These are phyloP conservation scores for Marchantia paleacea DNA, from an alignment of 225 moss, liverwort and hornwort species.

Conservation along the genomic window DNA sequence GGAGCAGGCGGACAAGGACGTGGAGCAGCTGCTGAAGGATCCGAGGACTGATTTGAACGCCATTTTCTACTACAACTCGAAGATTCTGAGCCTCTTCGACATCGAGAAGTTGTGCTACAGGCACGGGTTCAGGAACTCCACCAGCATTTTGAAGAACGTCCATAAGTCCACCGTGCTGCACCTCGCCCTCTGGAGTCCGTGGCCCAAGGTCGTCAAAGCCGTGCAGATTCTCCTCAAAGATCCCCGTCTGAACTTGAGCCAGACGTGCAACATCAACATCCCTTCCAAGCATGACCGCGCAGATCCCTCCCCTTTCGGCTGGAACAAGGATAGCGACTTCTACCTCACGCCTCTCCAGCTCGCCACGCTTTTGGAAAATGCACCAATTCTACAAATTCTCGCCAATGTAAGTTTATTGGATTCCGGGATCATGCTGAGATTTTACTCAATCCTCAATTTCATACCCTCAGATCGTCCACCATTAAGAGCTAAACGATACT, in stretches of 20 bases:
- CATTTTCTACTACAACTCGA: not conserved
- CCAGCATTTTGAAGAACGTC: not conserved
- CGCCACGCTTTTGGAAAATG: constrained; percentile 6
- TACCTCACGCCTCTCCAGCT: constrained; percentile 17
- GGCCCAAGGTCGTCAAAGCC: not conserved
- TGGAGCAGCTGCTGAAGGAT: constrained; percentile 27
- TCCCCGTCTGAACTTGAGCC: constrained; percentile 4
- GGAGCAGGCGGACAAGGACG: constrained; percentile 12
- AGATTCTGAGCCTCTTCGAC: constrained; percentile 6
- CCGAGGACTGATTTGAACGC: constrained; percentile 30
- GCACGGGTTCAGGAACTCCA: constrained; percentile 1
- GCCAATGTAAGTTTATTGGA: not conserved
- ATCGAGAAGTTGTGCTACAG: constrained; percentile 3
- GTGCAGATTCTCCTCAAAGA: constrained; percentile 19
- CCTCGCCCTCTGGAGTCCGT: constrained; percentile 34
- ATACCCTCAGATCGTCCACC: no score
- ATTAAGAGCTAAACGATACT: no score
- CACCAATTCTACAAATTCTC: constrained; percentile 9
- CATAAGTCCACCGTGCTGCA: constrained; percentile 33
- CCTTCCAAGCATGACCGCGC: not conserved
- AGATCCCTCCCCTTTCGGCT: constrained; percentile 18
- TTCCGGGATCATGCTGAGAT: no score
- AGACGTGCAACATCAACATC: not conserved
- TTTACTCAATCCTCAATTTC: no score
- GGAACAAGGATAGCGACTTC: constrained; percentile 13